Conservation (phyloP, 129 eudicot genomes). For the Solidago caesia region DNA sequence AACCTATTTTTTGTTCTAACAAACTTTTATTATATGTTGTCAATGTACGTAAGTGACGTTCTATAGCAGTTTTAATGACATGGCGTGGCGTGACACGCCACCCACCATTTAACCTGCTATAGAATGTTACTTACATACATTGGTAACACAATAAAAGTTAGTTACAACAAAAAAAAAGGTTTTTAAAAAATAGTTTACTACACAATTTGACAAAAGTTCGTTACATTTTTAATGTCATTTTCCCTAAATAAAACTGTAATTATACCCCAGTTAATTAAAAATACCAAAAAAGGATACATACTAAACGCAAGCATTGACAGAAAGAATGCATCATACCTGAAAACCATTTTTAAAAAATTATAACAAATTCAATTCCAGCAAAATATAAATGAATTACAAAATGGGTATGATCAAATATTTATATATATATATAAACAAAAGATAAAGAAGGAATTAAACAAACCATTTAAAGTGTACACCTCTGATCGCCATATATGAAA, state of each 20-base stretch:
- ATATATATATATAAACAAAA: not conserved
- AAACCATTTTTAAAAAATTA: not conserved
- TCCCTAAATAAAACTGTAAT: not conserved
- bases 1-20: not conserved
- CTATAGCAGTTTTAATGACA: not conserved
- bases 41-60: not conserved
- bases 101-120: not conserved
- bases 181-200: too few species aligned
- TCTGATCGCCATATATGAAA: slow-evolving; percentile 57
- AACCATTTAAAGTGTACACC: slow-evolving; percentile 77
- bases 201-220: not conserved
- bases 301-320: slow-evolving; percentile 8
- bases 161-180: not conserved
- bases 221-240: not conserved
- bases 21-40: not conserved
- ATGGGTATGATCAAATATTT: not conserved
- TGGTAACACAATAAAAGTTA: not conserved
- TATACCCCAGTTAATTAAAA: not conserved
- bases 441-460: slow-evolving; percentile 15
- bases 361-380: slow-evolving; percentile 5
- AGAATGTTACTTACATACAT: not conserved
- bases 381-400: not conserved
- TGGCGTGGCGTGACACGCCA: not conserved
- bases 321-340: slow-evolving; percentile 7
- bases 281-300: not conserved